Base-by-base conservation (phyloP, 2,329 filamentous ascomycete species). In the Colletotrichum tanaceti region DNA sequence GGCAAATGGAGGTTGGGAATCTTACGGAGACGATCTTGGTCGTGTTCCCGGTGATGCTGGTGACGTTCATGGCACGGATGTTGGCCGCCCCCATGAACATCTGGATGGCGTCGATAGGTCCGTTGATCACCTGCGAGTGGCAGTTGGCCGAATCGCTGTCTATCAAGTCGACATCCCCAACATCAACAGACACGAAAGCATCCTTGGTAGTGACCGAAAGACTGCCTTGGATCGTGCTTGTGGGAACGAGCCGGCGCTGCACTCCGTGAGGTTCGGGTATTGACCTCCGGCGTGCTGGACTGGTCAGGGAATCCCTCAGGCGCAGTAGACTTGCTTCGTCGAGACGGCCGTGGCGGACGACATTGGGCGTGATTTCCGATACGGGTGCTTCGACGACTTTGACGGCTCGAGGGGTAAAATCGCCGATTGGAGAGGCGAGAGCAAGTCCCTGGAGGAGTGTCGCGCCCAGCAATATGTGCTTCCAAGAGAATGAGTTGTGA, bases 51-150 rank as follows among this genome's bases (percentile, higher is more conserved):
- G 28, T 54, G 35, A 39, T 50, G 41, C 22, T 43, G 0, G 63
- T 70, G 13, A 58, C 32, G 1, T 61, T 66, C 39, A 70, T 58
- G 5, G 63, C 63, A 3, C 67, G 63, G 11, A 70, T 39, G 24
- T 70, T 70, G 47, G 52, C 47, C 18, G 53, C 35, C 1, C 63
- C 62, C 44, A 58, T 67, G 14, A 53, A 70, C 2, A 63, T 28
- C 5, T 70, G 58, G 18, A 70, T n/a, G 18, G 14, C 58, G 5
- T 70, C 28, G 13, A 70, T 16, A 4, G 67, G 58, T 6, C 67
- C 63, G 7, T 66, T 58, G 1, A 66, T 24, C 7, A 53, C 65
- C 16, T 58, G 35, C 5, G 63, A 61, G 46, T 66, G 55, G 18
- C 49, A 58, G 4, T 63, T 54, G 13, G 18, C 54, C 7, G 58